A percentile compares a stretch with the other conserved stretches of the same genome.
These are phyloP conservation scores for Spinacia oleracea DNA, from an alignment of 179 eudicot genomes.

Conservation along the genomic window DNA sequence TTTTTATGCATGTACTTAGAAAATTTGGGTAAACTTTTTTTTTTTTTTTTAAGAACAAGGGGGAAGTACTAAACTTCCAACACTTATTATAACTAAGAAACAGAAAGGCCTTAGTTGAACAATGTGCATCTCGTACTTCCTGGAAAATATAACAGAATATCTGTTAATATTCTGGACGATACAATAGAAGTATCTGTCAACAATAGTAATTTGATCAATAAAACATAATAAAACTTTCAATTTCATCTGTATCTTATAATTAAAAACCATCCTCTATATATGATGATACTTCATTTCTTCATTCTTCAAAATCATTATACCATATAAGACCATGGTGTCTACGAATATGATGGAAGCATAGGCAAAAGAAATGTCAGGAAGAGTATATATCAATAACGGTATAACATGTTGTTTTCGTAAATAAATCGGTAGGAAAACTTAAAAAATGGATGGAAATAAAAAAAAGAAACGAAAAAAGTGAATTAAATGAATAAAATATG, in stretches of 20 bases:
- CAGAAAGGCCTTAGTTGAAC: constrained; percentile 38
- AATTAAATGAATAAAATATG: too few relatives aligned
- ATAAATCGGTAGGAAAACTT: too few relatives aligned
- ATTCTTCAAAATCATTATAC: neutral
- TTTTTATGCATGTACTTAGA: constrained; percentile 7
- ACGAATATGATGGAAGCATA: neutral
- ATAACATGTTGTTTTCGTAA: too few relatives aligned
- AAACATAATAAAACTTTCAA: neutral
- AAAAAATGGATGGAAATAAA: too few relatives aligned
- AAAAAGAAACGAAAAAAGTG: too few relatives aligned
- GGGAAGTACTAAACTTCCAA: constrained; percentile 28
- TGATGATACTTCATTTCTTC: neutral
- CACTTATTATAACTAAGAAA: constrained; percentile 33
- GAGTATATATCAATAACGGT: too few relatives aligned
- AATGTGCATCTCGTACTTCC: constrained; percentile 36
- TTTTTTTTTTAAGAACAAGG: constrained; percentile 10
- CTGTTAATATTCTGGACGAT: constrained; percentile 25
- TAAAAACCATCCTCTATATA: neutral
- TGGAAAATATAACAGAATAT: constrained; percentile 36
- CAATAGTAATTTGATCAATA: neutral
- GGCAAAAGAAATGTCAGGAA: constrained; percentile 3
- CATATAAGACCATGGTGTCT: neutral
- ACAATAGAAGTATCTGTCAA: constrained; percentile 5
- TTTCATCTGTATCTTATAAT: neutral
- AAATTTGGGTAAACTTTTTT: neutral